Evolutionary conservation across 441 rosid species (phyloP).

Genomic region (Erodium trifolium): DNA sequence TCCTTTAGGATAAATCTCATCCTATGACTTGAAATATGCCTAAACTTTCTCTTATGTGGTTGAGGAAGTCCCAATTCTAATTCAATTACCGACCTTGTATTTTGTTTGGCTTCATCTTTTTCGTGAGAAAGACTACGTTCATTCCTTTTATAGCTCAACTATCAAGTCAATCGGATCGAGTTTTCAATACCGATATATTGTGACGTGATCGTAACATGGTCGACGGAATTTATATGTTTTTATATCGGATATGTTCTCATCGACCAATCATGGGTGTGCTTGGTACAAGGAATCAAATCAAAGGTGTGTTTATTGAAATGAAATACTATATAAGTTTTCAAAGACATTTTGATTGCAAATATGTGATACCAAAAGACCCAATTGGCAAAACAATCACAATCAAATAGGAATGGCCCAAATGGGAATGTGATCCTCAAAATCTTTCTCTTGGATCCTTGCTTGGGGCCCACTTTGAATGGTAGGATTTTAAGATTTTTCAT

Average conservation of each 20-base stretch:
- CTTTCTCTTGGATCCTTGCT: background rate
- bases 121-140: background rate
- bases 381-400: background rate
- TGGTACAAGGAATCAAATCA: too few relatives aligned
- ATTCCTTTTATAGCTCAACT: background rate
- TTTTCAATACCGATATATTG: too few relatives aligned
- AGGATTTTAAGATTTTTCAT: too few relatives aligned
- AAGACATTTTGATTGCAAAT: background rate
- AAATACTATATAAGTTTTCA: too few relatives aligned
- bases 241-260: too few relatives aligned
- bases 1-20: too few relatives aligned
- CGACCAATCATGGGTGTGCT: too few relatives aligned
- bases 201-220: too few relatives aligned
- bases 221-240: too few relatives aligned
- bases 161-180: too few relatives aligned
- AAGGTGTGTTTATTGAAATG: too few relatives aligned
- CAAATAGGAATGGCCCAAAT: background rate
- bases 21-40: background rate
- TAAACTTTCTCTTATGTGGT: background rate
- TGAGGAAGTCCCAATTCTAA: background rate
- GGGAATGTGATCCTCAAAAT: background rate
- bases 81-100: too few relatives aligned
- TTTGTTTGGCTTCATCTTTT: background rate
- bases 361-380: background rate
- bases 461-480: background rate